Conservation (phyloP, 106 monocot species). For the Acanthochlamys bracteata region DNA sequence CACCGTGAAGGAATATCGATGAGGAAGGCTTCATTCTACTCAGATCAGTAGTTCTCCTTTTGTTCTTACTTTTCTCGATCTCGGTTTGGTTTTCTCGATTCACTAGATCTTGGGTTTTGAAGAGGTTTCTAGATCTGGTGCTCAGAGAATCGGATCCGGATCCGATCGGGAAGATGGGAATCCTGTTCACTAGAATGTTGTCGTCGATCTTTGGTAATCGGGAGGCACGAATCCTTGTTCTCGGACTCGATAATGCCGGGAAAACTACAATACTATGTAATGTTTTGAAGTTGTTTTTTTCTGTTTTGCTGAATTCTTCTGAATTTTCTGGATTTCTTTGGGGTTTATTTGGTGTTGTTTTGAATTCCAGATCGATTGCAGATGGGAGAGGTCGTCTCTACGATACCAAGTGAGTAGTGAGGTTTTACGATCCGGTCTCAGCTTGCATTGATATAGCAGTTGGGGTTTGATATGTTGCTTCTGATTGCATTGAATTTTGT, state of each 20-base stretch:
- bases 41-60: background rate
- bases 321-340: background rate
- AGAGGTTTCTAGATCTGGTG: background rate
- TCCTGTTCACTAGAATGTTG: conserved; percentile 86
- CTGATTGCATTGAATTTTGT: background rate
- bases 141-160: background rate
- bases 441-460: background rate
- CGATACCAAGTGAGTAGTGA: conserved; percentile 78
- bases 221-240: conserved; percentile 98
- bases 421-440: background rate
- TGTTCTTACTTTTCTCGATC: background rate
- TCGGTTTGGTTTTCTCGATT: background rate
- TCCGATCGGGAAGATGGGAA: conserved; percentile 61
- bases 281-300: background rate
- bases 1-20: background rate
- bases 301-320: background rate
- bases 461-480: background rate
- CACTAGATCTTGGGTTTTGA: background rate
- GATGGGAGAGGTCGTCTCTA: conserved; percentile 98
- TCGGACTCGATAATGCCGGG: conserved; percentile 99
- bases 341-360: conserved; percentile 3
- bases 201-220: conserved; percentile 87
- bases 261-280: conserved; percentile 96
- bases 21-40: background rate
- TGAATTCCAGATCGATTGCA: conserved; percentile 73